These are phyloP conservation scores for Diddensiella transvaalensis DNA, from an alignment of 805 yeast genomes.

Conservation along the genomic window DNA sequence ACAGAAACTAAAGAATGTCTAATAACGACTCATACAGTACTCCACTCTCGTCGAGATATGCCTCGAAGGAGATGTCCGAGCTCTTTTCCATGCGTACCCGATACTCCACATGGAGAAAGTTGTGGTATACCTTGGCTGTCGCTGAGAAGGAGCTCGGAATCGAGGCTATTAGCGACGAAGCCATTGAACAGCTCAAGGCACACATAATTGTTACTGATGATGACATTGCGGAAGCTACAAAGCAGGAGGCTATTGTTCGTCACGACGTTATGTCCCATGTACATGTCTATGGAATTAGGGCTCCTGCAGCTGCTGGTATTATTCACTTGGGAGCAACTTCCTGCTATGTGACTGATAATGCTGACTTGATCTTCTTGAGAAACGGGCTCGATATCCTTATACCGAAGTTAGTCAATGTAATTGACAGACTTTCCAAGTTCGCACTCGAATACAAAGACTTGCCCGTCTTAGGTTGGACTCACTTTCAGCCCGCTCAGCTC, in stretches of 20 bases:
- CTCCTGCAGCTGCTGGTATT: conserved; percentile 96
- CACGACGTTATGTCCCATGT: conserved; percentile 99
- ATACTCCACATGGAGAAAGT: conserved; percentile 96
- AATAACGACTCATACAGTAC: conserved; percentile 75
- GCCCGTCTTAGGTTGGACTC: conserved; percentile 99
- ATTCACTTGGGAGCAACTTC: conserved; percentile 98
- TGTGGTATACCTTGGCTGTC: conserved; percentile 91
- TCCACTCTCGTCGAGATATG: conserved; percentile 94
- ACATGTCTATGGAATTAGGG: conserved; percentile 86
- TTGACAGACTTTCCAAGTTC: conserved; percentile 81
- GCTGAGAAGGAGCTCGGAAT: conserved; percentile 94
- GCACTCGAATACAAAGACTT: conserved; percentile 90
- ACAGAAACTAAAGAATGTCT: conserved; percentile 33
- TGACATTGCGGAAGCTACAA: conserved; percentile 82
- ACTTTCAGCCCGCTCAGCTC: conserved; percentile 98
- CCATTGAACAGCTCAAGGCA: conserved; percentile 76
- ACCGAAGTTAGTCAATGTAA: conserved; percentile 94
- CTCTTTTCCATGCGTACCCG: conserved; percentile 91
- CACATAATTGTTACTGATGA: conserved; percentile 86
- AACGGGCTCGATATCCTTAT: conserved; percentile 92
- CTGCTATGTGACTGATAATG: conserved; percentile 96
- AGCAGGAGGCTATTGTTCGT: conserved; percentile 95
- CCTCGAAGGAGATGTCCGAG: conserved; percentile 94
- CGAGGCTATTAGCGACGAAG: conserved; percentile 80
- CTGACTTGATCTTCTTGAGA: conserved; percentile 92